Conservation (phyloP, 176 grass and related monocot species). For the Elymus sibiricus region DNA sequence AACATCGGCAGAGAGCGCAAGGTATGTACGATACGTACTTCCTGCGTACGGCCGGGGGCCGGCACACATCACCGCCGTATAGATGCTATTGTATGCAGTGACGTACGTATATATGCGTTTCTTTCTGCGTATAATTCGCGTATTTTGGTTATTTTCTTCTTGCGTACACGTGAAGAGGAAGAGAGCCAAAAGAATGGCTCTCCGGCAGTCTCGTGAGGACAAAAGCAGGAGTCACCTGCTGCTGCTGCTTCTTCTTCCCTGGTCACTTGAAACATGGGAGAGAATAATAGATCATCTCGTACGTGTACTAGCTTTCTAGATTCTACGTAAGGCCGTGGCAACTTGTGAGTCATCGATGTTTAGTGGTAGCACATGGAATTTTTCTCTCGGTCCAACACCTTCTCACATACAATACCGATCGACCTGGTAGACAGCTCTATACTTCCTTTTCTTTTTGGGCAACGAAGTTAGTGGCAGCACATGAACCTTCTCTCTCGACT, state of each 20-base stretch:
- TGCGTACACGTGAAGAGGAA: too few species aligned
- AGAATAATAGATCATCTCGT: not conserved
- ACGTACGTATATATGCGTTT: not conserved
- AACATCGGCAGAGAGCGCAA: slow-evolving; percentile 85
- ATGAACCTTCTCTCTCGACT: too few species aligned
- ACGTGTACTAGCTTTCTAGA: not conserved
- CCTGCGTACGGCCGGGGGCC: too few species aligned
- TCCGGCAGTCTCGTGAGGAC: not conserved
- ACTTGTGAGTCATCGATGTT: not conserved
- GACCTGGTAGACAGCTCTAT: too few species aligned
- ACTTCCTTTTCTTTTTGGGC: too few species aligned
- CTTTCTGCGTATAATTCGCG: not conserved
- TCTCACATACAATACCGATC: too few species aligned
- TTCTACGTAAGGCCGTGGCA: not conserved
- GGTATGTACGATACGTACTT: slow-evolving; percentile 19
- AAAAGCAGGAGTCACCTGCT: slow-evolving; percentile 29
- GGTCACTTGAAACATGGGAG: not conserved
- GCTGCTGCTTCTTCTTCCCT: not conserved
- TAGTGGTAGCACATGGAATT: not conserved
- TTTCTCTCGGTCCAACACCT: not conserved
- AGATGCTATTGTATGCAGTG: not conserved
- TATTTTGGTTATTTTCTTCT: not conserved
- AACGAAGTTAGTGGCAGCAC: too few species aligned
- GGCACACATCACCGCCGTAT: not conserved
- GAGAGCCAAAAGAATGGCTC: slow-evolving; percentile 14